Base-by-base conservation (phyloP, 2,329 filamentous ascomycete species). In the Venturia carpophila region DNA sequence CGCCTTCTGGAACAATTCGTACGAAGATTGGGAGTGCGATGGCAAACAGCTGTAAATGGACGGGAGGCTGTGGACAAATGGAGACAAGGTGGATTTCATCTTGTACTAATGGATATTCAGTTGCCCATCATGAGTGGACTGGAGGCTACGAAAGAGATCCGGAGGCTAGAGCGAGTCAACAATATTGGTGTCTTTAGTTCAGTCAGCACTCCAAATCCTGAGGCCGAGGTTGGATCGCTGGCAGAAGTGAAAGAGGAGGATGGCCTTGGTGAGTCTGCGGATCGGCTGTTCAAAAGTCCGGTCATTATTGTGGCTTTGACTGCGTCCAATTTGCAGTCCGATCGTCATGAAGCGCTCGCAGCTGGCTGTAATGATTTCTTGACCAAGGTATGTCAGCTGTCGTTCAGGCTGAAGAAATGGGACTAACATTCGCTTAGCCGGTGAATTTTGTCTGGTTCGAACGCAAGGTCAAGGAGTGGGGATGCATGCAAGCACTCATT, bases 81-180 rank as follows among this genome's bases (percentile, higher is more conserved):
- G 93, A 87, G 90, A 65, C 83, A 84, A 5, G 94, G 94, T 43
- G 94, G 94, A 0, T 97, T 96, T 73, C 94, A 99, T 78, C 79
- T 99, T 68, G 94, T 99, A 19, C 80, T 99, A 64, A 99, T 99
- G 94, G 94, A 99, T 74, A 97, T 99, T 69, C 94, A 97, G 74
- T 82, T 99, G 66, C 94, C 94, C 5, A 88, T 97, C 71, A 97
- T 99, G 92, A 96, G 89, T 70, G 94, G 94, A 0, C 79, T 99
- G 39, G 91, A 97, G 68, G 94, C 94, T 19, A 97, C 94, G 0
- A 91, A 93, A 69, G 94, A 97, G 78, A 99, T 99, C 65, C 83
- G 94, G 63, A 82, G 94, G 64, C 79, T 97, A 47, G 94, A 99
- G 77, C 84, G 91, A 62, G 83, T 96, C 68, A 97, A 97, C 74